phyloP scores from a whole-genome alignment of 352 stramenopile genomes.

The Pythium grandisporangium region DNA sequence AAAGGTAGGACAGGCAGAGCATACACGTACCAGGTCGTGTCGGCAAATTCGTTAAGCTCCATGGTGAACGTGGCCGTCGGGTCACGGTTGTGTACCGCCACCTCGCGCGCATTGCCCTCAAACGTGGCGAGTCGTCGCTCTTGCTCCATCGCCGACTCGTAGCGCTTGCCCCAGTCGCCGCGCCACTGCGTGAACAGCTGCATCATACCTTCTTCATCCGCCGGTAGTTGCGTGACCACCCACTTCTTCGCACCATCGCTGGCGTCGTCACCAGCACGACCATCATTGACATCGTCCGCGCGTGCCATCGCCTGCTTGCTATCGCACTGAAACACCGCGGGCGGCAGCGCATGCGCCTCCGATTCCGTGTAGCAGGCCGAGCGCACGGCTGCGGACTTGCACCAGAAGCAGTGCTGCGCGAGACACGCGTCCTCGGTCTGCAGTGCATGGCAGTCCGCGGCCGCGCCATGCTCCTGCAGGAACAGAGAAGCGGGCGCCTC shows the following conservation, averaged over 20 bases:
- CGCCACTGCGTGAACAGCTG: constrained; percentile 52
- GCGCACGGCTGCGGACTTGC: constrained; percentile 64
- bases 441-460: constrained; percentile 42
- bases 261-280: too few relatives aligned
- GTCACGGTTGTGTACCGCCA: constrained; percentile 55
- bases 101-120: constrained; percentile 38
- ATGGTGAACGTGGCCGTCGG: constrained; percentile 39
- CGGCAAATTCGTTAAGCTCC: constrained; percentile 73
- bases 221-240: constrained; percentile 25
- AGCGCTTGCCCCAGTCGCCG: constrained; percentile 26
- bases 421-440: constrained; percentile 39
- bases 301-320: constrained; percentile 15
- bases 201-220: constrained; percentile 13
- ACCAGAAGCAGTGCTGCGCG: constrained; percentile 58
- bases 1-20: constrained; percentile 10
- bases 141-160: constrained; percentile 36
- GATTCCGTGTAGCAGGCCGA: constrained; percentile 68
- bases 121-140: constrained; percentile 50
- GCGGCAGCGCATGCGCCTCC: constrained; percentile 51
- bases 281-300: too few relatives aligned
- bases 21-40: constrained; percentile 51
- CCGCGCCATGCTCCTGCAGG: too few relatives aligned
- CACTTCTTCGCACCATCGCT: too few relatives aligned
- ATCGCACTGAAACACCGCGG: constrained; percentile 68
- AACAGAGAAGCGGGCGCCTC: constrained; percentile 2